Percentiles rank a stretch among this genome's conserved stretches.
These are phyloP conservation scores for Apophysomyces variabilis DNA, from an alignment of 371 early-diverging fungal genomes.

Conservation along the genomic window DNA sequence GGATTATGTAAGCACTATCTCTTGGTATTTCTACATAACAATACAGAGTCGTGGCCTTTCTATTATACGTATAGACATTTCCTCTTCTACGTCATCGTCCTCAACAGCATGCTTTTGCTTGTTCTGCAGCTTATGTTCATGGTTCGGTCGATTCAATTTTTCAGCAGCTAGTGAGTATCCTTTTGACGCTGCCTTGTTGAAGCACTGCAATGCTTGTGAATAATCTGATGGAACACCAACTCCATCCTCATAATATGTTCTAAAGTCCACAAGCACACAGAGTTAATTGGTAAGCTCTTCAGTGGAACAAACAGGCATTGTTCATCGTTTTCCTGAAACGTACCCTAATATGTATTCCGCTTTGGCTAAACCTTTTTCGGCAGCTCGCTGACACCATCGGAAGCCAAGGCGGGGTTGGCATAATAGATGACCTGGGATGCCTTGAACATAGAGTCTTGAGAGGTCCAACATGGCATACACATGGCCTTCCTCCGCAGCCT, in stretches of 20 bases:
- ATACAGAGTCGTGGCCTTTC: constrained; percentile 2
- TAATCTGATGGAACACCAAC: constrained; percentile 35
- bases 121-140: background rate
- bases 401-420: constrained; percentile 23
- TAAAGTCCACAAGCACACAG: background rate
- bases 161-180: constrained; percentile 36
- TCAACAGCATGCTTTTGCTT: background rate
- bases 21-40: background rate
- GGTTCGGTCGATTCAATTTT: constrained; percentile 29
- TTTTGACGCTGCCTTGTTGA: constrained; percentile 41
- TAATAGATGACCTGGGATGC: constrained; percentile 22
- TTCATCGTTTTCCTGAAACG: background rate
- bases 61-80: background rate
- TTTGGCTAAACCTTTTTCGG: constrained; percentile 25
- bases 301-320: too few species aligned
- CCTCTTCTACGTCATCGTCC: background rate
- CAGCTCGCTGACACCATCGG: constrained; percentile 35
- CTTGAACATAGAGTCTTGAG: constrained; percentile 20
- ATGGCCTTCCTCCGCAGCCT: constrained; percentile 29
- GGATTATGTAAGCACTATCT: too few species aligned
- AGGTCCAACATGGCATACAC: constrained; percentile 27
- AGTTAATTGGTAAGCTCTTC: too few species aligned
- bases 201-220: constrained; percentile 35
- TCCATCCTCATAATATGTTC: constrained; percentile 49
- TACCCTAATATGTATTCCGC: constrained; percentile 32